phyloP scores from a whole-genome alignment of 2,329 filamentous ascomycete species.

The Aspergillus nomiae region DNA sequence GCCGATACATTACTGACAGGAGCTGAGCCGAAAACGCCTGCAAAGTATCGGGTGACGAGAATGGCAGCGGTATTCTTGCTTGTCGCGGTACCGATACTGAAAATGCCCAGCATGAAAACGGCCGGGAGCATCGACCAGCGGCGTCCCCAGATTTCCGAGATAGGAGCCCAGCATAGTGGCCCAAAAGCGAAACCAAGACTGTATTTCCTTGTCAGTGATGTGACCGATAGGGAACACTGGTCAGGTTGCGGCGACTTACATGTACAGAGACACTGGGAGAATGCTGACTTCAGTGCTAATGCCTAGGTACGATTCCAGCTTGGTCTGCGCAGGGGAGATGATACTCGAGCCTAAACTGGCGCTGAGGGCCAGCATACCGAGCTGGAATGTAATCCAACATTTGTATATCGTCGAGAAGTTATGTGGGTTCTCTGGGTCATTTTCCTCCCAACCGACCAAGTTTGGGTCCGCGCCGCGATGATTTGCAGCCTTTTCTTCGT shows the following conservation, averaged over 20 bases:
- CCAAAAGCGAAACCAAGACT: conserved; percentile 43
- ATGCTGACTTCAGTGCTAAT: conserved; percentile 50
- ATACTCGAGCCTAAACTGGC: conserved; percentile 55
- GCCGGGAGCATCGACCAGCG: conserved; percentile 48
- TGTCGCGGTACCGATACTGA: conserved; percentile 49
- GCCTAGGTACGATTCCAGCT: conserved; percentile 46
- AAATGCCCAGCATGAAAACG: conserved; percentile 45
- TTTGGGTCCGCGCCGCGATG: not conserved
- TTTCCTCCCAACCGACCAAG: conserved; percentile 10
- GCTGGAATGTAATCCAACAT: conserved; percentile 51
- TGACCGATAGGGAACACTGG: not conserved
- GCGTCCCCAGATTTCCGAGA: conserved; percentile 50
- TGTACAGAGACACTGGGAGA: conserved; percentile 50
- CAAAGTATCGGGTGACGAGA: conserved; percentile 49
- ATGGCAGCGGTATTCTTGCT: conserved; percentile 40
- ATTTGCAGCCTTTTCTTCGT: not conserved
- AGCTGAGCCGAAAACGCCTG: conserved; percentile 47
- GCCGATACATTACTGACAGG: conserved; percentile 48
- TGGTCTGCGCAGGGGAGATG: conserved; percentile 49
- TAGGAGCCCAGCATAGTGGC: conserved; percentile 44
- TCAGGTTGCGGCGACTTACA: conserved; percentile 27
- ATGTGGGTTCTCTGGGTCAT: conserved; percentile 45
- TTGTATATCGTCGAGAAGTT: conserved; percentile 51
- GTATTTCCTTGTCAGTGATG: not conserved
- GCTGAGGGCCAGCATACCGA: conserved; percentile 54